Evolutionary conservation across 805 yeast genomes (phyloP), one percentile per base, ranked within the genome.

Genomic region (Sugiyamaella boreocaroliniensis): DNA sequence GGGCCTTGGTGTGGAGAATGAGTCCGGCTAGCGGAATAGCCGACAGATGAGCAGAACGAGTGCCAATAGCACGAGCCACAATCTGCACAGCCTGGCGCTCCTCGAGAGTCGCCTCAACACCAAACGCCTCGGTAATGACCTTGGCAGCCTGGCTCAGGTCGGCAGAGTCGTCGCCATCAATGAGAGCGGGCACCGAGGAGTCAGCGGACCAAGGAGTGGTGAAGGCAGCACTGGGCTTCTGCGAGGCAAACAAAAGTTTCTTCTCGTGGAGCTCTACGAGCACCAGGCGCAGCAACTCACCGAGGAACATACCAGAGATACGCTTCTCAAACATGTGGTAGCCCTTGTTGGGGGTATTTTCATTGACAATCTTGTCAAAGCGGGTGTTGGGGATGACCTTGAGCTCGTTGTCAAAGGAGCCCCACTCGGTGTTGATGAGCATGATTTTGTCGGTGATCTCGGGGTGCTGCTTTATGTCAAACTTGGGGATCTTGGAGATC

Each of bases 381-480:
- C 80, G 78, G 3, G 96, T 86, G 47, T 74, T 77, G 55, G 97
- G 97, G 57, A 92, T 74, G 42, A 82, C 74, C 59, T 80, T 75
- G 56, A 89, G 75, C 19, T 80, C 83, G 65, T 92, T 92, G 70
- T 92, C 98, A 64, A 90, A 92, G 43, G 97, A 89, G 57, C 98
- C 98, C 97, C 98, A 93, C 71, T 93, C 99, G 45, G 97, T 90
- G 72, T 90, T 90, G 62, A 90, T 78, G 57, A 89, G 86, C 97
- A 90, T 90, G 61, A 77, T 69, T 45, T 69, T 68, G 12, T 53
- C 48, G 43, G 51, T 55, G 50, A 56, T 58, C 42, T 63, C 61
- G 15, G 62, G 60, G 47, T 61, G 58, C n/a, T 51, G 55, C n/a
- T 51, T 51, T 2, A 77, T 75, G n/a, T 81, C 79, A 56, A 90